These are phyloP conservation scores for Globisporangium paroecandrum DNA, from an alignment of 352 stramenopile species.

Conservation along the genomic window DNA sequence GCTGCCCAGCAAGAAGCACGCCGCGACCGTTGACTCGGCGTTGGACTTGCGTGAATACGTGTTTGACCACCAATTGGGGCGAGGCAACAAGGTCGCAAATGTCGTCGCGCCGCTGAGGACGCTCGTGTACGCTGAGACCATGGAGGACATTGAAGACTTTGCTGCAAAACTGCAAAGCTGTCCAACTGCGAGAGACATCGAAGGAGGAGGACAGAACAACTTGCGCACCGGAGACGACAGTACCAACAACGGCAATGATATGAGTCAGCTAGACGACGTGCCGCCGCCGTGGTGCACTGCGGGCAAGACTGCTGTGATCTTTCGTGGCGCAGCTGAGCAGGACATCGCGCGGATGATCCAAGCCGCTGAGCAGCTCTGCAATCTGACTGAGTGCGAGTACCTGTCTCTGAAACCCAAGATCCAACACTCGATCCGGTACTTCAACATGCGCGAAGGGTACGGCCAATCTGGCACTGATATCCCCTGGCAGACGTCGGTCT, in stretches of 20 bases:
- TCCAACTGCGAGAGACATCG: not conserved
- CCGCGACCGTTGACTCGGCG: conserved; percentile 42
- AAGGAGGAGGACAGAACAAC: not conserved
- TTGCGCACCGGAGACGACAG: not conserved
- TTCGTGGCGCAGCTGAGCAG: conserved; percentile 46
- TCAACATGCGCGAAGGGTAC: conserved; percentile 63
- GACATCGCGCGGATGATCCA: conserved; percentile 36
- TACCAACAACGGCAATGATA: not conserved
- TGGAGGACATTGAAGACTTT: conserved; percentile 43
- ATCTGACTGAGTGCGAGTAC: conserved; percentile 43
- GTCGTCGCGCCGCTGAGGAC: conserved; percentile 42
- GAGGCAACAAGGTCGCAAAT: conserved; percentile 55
- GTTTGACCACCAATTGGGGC: conserved; percentile 56
- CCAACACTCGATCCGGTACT: conserved; percentile 43
- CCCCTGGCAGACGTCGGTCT: conserved; percentile 42
- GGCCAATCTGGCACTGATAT: conserved; percentile 32
- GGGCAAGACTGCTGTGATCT: conserved; percentile 51
- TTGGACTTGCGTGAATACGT: conserved; percentile 52
- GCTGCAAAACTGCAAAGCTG: conserved; percentile 33
- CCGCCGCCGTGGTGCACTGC: conserved; percentile 33
- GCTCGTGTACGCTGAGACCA: conserved; percentile 51
- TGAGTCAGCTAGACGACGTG: not conserved
- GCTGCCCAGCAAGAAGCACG: conserved; percentile 36
- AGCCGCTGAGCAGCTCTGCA: conserved; percentile 40
- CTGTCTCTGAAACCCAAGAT: conserved; percentile 55